phyloP scores from a whole-genome alignment of 345 rosid species.

The Triadica sebifera region DNA sequence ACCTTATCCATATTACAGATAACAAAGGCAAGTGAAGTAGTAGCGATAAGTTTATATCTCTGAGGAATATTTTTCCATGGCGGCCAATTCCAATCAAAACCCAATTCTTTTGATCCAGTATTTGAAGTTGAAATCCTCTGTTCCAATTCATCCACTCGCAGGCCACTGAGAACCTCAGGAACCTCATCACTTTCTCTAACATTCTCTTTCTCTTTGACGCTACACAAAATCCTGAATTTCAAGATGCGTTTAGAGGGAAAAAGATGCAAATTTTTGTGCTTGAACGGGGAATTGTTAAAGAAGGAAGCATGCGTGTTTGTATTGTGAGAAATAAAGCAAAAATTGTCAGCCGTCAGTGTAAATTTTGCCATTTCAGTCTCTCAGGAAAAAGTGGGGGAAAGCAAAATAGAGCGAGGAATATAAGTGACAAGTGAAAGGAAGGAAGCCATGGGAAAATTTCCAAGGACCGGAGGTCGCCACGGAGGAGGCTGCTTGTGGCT shows the following conservation, averaged over 20 bases:
- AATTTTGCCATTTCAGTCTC: conserved; percentile 52
- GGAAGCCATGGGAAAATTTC: conserved; percentile 6
- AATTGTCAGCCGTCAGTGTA: conserved; percentile 38
- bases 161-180: conserved; percentile 28
- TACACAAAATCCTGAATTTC: conserved; percentile 47
- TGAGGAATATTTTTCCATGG: conserved; percentile 75
- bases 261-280: conserved; percentile 14
- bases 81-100: conserved; percentile 62
- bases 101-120: conserved; percentile 35
- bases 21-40: conserved; percentile 90
- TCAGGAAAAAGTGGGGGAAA: not conserved
- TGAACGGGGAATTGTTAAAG: conserved; percentile 26
- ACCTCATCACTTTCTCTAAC: conserved; percentile 38
- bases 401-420: not conserved
- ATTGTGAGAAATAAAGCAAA: conserved; percentile 36
- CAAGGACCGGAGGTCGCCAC: conserved; percentile 56
- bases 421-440: not conserved
- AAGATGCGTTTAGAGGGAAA: conserved; percentile 21
- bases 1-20: conserved; percentile 98
- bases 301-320: conserved; percentile 33
- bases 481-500: conserved; percentile 57
- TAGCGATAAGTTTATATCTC: conserved; percentile 77
- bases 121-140: conserved; percentile 15
- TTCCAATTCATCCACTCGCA: conserved; percentile 39
- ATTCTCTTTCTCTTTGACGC: conserved; percentile 57